Evolutionary conservation across 2,329 filamentous ascomycete genomes (phyloP), one percentile per base, ranked within the genome.

Genomic region (Purpureocillium takamizusanense): DNA sequence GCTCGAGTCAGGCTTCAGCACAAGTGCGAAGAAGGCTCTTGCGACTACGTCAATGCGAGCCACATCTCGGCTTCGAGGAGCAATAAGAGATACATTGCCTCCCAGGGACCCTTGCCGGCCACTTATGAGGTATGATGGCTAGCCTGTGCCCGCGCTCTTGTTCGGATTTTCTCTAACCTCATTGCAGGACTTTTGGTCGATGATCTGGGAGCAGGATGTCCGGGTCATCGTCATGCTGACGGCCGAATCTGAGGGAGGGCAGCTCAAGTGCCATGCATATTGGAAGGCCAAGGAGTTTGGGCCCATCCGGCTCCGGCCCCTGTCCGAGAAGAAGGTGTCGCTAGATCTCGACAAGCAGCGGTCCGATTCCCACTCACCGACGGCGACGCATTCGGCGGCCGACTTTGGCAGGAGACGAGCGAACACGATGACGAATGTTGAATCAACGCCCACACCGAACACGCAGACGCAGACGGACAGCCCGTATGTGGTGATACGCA

Each of bases 41-140:
- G 90, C 59, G 92, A 98, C 59, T 98, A 98, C 53, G 80, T 98
- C 62, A 98, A 98, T 55, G 92, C 89, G 14, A 97, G 86, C 56
- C 78, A 94, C 49, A 68, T 97, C 44, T 81, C 84, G 56, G 76
- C 89, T 1, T 75, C 80, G 21, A 75, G 83, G 49, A 94, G 86
- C 46, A 82, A 94, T 57, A 95, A 94, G 67, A 77, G 80, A 31
- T 98, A 98, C 56, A 97, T 98, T 60, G 90, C 90, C 35, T 90
- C 88, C 11, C 92, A 98, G 60, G 92, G 88, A 1, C 92, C 92
- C 9, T 75, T 97, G 29, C 92, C 92, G 15, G 81, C 86, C 36
- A 98, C 92, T 0, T 95, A 94, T 53, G 81, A 86, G 58, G 86
- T 90, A 66, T 69, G 81, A 65, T 68, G 79, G 14, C 29, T 4